These are phyloP conservation scores for Sequoiadendron giganteum DNA, from an alignment of 75 land plant species.

Conservation along the genomic window DNA sequence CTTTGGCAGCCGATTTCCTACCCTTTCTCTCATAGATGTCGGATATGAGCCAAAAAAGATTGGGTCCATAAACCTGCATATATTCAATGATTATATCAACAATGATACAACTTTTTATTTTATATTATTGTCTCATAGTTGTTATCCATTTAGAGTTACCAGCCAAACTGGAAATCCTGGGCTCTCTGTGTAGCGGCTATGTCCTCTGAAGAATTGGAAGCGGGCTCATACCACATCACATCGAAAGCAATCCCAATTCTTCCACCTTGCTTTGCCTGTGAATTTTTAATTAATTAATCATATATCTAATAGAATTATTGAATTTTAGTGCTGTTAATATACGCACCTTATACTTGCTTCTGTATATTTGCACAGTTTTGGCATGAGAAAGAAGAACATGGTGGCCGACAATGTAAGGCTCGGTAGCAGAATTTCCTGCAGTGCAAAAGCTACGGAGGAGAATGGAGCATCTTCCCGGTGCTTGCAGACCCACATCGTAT, in stretches of 20 bases:
- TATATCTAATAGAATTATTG: no score
- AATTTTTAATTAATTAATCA: not conserved
- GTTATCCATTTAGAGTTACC: conserved; percentile 23
- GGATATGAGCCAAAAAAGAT: conserved; percentile 73
- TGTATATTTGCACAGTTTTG: conserved; percentile 54
- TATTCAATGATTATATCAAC: no score
- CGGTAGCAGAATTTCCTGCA: conserved; percentile 66
- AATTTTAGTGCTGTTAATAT: no score
- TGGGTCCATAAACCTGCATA: conserved; percentile 73
- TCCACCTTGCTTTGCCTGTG: conserved; percentile 43
- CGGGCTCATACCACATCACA: conserved; percentile 49
- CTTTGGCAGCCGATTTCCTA: conserved; percentile 55
- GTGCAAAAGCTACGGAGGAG: conserved; percentile 35
- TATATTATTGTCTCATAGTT: not conserved
- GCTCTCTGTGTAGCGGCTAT: conserved; percentile 47
- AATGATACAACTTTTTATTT: no score
- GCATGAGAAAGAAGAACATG: conserved; percentile 73
- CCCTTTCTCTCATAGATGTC: conserved; percentile 50
- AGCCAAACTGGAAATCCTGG: conserved; percentile 29
- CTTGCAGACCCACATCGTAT: conserved; percentile 67
- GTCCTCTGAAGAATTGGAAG: conserved; percentile 34
- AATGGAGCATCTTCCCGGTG: conserved; percentile 84
- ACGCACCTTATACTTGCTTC: conserved; percentile 60
- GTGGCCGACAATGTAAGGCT: conserved; percentile 86
- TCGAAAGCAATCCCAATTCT: conserved; percentile 50